Conservation (phyloP, 2,329 filamentous ascomycete genomes). For the Nemania sp. region DNA sequence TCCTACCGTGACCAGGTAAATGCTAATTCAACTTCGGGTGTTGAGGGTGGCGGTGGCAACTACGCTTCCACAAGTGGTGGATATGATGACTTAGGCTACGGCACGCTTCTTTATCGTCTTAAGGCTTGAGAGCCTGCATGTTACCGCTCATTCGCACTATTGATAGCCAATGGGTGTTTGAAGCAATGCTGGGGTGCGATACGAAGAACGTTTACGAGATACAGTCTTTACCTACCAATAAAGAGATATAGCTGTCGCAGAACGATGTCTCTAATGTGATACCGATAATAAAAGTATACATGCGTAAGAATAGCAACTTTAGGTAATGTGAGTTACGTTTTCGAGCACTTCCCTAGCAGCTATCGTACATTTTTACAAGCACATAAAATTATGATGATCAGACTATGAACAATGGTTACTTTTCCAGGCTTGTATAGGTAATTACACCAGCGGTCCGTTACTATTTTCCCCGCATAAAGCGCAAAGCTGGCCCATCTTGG, state of each 20-base stretch:
- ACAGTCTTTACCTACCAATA: neutral
- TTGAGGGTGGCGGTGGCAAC: conserved; percentile 59
- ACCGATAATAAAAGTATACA: no score
- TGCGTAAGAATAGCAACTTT: no score
- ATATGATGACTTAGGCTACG: conserved; percentile 55
- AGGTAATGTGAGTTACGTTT: no score
- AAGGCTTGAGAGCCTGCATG: neutral
- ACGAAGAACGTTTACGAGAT: neutral
- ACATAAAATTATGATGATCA: no score
- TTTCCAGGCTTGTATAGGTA: no score
- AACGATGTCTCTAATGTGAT: no score
- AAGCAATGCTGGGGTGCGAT: neutral
- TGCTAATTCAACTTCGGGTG: conserved; percentile 47
- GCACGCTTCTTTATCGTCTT: conserved; percentile 48
- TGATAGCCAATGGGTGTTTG: neutral
- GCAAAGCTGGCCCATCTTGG: neutral
- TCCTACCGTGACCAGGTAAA: conserved; percentile 53
- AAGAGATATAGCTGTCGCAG: neutral
- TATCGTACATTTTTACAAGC: no score
- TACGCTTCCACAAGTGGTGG: conserved; percentile 57
- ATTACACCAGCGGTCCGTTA: neutral
- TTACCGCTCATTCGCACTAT: neutral
- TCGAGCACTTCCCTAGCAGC: no score
- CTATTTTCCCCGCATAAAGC: neutral
- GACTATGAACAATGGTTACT: no score